phyloP scores from a whole-genome alignment of 2,329 filamentous ascomycete species.

The Neonectria hederae region DNA sequence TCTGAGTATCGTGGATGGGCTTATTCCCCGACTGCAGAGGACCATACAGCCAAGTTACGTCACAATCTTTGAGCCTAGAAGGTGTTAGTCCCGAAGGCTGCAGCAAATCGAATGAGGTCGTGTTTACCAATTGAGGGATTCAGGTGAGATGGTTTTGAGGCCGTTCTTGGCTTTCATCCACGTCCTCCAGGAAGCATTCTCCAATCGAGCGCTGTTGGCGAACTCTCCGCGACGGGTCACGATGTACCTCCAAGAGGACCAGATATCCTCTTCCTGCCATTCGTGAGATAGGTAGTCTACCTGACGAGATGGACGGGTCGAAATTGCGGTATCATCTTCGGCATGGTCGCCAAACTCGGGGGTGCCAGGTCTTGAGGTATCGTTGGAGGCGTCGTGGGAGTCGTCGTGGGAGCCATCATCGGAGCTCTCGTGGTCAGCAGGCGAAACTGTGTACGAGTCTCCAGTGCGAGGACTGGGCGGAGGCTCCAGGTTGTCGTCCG shows the following conservation, averaged over 20 bases:
- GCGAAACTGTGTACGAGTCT: slow-evolving; percentile 63
- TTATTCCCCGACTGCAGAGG: slow-evolving; percentile 80
- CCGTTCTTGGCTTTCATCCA: slow-evolving; percentile 95
- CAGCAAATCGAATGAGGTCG: slow-evolving; percentile 4
- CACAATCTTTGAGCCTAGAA: slow-evolving; percentile 90
- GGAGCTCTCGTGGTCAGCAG: slow-evolving; percentile 63
- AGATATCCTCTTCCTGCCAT: slow-evolving; percentile 96
- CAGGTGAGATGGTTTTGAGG: slow-evolving; percentile 86
- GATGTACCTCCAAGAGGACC: slow-evolving; percentile 96
- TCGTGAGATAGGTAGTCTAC: slow-evolving; percentile 96
- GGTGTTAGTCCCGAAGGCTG: slow-evolving; percentile 42
- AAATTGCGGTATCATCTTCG: slow-evolving; percentile 82
- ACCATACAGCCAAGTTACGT: slow-evolving; percentile 97
- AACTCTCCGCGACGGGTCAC: slow-evolving; percentile 82
- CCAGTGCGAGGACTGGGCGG: slow-evolving; percentile 60
- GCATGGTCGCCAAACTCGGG: slow-evolving; percentile 68
- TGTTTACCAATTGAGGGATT: slow-evolving; percentile 87
- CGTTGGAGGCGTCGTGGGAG: slow-evolving; percentile 45
- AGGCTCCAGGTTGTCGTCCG: slow-evolving; percentile 57
- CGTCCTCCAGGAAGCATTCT: slow-evolving; percentile 97
- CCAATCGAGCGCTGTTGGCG: slow-evolving; percentile 81
- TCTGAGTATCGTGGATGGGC: slow-evolving; percentile 59
- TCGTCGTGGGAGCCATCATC: slow-evolving; percentile 48
- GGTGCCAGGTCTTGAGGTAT: slow-evolving; percentile 66
- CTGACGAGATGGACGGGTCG: slow-evolving; percentile 80